Conservation (phyloP, 1,284 basidiomycete genomes). For the Crocinoboletus sp. region DNA sequence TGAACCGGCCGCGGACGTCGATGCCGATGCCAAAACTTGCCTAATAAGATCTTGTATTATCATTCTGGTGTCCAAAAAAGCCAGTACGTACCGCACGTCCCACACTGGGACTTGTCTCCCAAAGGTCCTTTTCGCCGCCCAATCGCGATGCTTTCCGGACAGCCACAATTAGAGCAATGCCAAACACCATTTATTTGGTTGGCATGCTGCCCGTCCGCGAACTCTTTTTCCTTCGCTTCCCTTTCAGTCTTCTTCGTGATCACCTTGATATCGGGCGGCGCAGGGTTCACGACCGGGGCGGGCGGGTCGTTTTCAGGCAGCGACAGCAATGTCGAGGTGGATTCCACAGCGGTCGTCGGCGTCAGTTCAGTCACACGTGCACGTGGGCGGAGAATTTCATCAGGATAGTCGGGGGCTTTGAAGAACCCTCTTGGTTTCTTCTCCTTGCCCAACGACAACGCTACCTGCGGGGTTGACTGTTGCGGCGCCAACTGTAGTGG, state of each 20-base stretch:
- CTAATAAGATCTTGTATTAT: conserved; percentile 42
- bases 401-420: conserved; percentile 61
- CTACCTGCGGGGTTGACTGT: conserved; percentile 34
- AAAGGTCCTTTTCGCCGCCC: conserved; percentile 85
- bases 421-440: conserved; percentile 70
- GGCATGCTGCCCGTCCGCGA: conserved; percentile 74
- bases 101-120: conserved; percentile 90
- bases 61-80: conserved; percentile 1
- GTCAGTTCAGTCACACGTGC: conserved; percentile 55
- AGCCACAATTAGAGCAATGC: conserved; percentile 92
- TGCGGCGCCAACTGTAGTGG: conserved; percentile 47
- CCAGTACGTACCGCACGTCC: conserved; percentile 72
- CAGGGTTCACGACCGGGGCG: conserved; percentile 26
- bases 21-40: conserved; percentile 85
- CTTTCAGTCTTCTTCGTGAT: conserved; percentile 61
- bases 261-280: conserved; percentile 43
- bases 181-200: conserved; percentile 82
- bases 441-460: conserved; percentile 46
- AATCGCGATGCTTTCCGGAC: conserved; percentile 79
- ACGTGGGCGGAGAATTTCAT: conserved; percentile 51
- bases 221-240: conserved; percentile 78
- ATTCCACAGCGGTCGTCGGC: conserved; percentile 61
- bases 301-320: conserved; percentile 53
- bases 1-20: conserved; percentile 71
- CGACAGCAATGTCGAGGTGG: conserved; percentile 50